Evolutionary conservation across 805 yeast species (phyloP), one percentile per base, ranked within the genome.

Genomic region (Wickerhamomyces hampshirensis): DNA sequence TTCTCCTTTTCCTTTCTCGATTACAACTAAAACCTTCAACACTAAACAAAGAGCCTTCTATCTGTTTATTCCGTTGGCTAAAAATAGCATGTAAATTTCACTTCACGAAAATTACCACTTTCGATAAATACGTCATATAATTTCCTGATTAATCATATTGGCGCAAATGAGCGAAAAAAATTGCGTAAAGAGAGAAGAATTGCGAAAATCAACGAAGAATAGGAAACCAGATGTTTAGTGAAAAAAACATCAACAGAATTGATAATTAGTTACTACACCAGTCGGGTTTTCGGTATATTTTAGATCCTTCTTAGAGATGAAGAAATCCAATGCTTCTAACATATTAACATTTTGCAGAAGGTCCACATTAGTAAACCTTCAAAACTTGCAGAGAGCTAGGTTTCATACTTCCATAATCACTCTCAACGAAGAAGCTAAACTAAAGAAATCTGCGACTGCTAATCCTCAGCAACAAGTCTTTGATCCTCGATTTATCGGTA

Each of bases 401-500:
- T 21, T 21, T 11, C 24, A 21, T 19, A 31, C 28, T 28, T 40
- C 38, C 26, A 40, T 45, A 9, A 23, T 35, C 18, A 11, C 41
- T 4, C 4, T 27, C n/a, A 18, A 37, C 16, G 35, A 36, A 24
- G 33, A 34, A 11, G 40, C 34, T 18, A 28, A 42, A 30, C 12
- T 32, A 30, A 42, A 42, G 36, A 30, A 35, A 19, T 28, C 43
- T 23, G 36, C 38, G 11, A 21, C 10, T 21, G 7, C 24, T 11
- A 21, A 21, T 5, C 21, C 50, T 17, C 50, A 46, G 18, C 50
- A 47, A 30, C 50, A 51, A 23, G 51, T 47, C n/a, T 62, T 64
- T 39, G 64, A 63, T 38, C 62, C 68, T 13, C 59, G 68, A 39
- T 60, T 61, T 43, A 49, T 65, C 31, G 72, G 71, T 17, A 59